Percentiles rank a stretch among this genome's conserved stretches.
Conservation (phyloP, 495 filamentous ascomycete genomes). For the Penicillium tannophilum region DNA sequence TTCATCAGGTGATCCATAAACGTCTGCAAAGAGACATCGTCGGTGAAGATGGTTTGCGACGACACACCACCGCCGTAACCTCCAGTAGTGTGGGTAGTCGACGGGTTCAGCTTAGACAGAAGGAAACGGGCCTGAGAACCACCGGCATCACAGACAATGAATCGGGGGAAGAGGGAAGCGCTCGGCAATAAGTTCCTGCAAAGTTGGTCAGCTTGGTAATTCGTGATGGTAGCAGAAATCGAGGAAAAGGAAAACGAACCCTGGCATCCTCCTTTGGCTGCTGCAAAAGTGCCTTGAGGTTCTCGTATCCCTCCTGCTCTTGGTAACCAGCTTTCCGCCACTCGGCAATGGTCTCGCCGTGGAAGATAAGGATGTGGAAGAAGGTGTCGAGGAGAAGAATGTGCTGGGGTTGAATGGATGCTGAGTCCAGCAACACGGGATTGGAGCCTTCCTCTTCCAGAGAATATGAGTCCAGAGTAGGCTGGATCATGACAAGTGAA, state of each 20-base stretch:
- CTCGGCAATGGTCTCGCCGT: slow-evolving; percentile 96
- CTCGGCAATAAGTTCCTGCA: slow-evolving; percentile 93
- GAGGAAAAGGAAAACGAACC: slow-evolving; percentile 51
- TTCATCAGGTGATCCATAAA: slow-evolving; percentile 99
- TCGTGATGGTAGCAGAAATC: background rate
- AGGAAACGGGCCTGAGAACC: slow-evolving; percentile 98
- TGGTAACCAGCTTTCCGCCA: slow-evolving; percentile 99
- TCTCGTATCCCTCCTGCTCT: slow-evolving; percentile 97
- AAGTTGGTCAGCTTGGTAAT: slow-evolving; percentile 18
- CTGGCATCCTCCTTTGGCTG: slow-evolving; percentile 97
- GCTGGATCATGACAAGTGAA: slow-evolving; percentile 98
- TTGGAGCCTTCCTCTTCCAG: slow-evolving; percentile 90
- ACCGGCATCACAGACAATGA: slow-evolving; percentile 98
- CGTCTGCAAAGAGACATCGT: slow-evolving; percentile 96
- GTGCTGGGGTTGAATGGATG: slow-evolving; percentile 91
- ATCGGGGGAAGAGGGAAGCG: slow-evolving; percentile 94
- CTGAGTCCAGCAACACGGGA: slow-evolving; percentile 92
- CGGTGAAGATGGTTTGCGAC: slow-evolving; percentile 98
- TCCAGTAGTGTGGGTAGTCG: slow-evolving; percentile 94
- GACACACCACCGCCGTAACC: slow-evolving; percentile 89
- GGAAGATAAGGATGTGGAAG: slow-evolving; percentile 99
- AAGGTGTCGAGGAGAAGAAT: slow-evolving; percentile 97
- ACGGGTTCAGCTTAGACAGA: slow-evolving; percentile 96
- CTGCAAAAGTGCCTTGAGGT: slow-evolving; percentile 85
- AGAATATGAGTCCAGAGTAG: slow-evolving; percentile 95